Evolutionary conservation across 169 alveolate species (phyloP).

Genomic region (Perkinsus olseni): DNA sequence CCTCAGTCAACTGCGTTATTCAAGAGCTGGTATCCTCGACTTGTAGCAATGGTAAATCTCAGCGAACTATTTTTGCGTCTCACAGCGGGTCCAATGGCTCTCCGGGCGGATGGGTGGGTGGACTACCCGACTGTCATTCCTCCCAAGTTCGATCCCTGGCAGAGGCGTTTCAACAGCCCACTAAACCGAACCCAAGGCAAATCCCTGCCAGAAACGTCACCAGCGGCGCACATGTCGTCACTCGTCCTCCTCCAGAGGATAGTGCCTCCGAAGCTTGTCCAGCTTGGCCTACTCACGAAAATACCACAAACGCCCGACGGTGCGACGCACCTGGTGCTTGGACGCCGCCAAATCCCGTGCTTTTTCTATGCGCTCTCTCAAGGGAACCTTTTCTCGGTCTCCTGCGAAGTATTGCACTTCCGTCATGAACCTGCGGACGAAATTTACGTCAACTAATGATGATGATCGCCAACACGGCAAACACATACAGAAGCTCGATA

Average conservation of each 20-base stretch:
- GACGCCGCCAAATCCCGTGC: background rate
- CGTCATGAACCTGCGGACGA: background rate
- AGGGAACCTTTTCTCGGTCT: background rate
- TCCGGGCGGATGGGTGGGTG: no score
- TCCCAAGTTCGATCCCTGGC: background rate
- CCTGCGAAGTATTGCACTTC: background rate
- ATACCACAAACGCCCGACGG: background rate
- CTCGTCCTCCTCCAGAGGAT: background rate
- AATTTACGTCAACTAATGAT: no score
- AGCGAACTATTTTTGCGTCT: no score
- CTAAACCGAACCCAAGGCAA: background rate
- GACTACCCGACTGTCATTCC: no score
- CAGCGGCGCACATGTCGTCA: background rate
- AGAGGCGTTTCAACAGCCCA: background rate
- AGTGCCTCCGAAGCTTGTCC: background rate
- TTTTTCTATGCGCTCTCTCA: background rate
- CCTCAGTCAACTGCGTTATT: no score
- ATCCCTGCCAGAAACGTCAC: background rate
- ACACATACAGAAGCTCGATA: no score
- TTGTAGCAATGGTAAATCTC: no score
- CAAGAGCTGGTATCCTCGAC: no score
- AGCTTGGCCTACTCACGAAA: background rate
- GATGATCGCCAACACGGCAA: no score
- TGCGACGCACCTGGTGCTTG: background rate
- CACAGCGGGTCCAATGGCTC: no score